Conservation (phyloP, 2,329 filamentous ascomycete species). For the Ceratocystiopsis minuta region DNA sequence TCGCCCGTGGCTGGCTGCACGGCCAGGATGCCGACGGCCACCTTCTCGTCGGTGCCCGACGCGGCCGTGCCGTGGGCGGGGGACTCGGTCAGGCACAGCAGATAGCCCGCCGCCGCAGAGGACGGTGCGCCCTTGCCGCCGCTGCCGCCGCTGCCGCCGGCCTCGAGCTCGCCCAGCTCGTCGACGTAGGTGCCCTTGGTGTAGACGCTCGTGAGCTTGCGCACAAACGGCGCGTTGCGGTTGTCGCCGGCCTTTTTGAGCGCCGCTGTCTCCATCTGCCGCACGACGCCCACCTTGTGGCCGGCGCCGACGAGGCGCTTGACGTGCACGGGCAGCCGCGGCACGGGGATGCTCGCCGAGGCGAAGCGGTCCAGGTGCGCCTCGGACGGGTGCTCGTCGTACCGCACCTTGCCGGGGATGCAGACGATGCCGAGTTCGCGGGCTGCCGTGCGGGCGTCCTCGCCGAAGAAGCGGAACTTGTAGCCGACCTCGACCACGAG, state of each 20-base stretch:
- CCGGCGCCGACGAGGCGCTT: slow-evolving; percentile 84
- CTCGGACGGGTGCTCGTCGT: slow-evolving; percentile 86
- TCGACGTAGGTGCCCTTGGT: slow-evolving; percentile 97
- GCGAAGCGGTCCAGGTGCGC: slow-evolving; percentile 84
- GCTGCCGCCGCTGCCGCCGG: slow-evolving; percentile 20
- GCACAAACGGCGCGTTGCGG: slow-evolving; percentile 75
- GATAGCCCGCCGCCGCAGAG: slow-evolving; percentile 51
- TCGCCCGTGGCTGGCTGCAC: slow-evolving; percentile 93
- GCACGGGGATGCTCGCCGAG: slow-evolving; percentile 86
- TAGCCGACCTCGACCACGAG: slow-evolving; percentile 93
- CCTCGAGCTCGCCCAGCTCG: slow-evolving; percentile 65
- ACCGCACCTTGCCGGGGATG: slow-evolving; percentile 87
- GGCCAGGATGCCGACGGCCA: slow-evolving; percentile 77
- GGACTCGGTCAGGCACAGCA: slow-evolving; percentile 80
- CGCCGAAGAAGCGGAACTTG: slow-evolving; percentile 93
- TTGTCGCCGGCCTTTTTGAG: slow-evolving; percentile 93
- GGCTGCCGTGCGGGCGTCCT: slow-evolving; percentile 76
- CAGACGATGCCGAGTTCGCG: slow-evolving; percentile 90
- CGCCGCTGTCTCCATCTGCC: slow-evolving; percentile 87
- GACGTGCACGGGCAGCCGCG: slow-evolving; percentile 79
- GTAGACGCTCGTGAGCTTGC: slow-evolving; percentile 89
- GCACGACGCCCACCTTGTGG: slow-evolving; percentile 87
- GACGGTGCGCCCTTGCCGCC: slow-evolving; percentile 16
- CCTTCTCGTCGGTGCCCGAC: slow-evolving; percentile 75
- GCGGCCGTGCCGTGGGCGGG: slow-evolving; percentile 37